Evolutionary conservation across 1,284 basidiomycete species (phyloP).

Genomic region (Ustilago loliicola): DNA sequence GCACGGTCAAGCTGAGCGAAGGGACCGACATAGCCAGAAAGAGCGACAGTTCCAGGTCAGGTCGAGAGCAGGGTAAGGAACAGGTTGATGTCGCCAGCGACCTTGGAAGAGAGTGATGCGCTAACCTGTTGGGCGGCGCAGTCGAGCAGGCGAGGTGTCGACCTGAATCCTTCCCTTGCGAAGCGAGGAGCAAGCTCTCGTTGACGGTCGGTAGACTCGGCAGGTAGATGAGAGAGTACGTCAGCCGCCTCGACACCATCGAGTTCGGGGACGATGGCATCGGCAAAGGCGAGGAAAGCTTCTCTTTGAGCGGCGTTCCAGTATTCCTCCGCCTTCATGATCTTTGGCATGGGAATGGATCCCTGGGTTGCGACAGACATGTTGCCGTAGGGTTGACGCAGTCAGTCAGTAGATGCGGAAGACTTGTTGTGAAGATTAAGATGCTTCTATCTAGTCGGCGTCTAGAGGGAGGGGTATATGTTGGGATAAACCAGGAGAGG

Average conservation of each 20-base stretch:
- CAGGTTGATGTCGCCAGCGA: slow-evolving; percentile 55
- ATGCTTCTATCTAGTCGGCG: background rate
- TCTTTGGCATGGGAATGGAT: slow-evolving; percentile 40
- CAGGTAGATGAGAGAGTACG: slow-evolving; percentile 59
- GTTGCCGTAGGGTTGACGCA: background rate
- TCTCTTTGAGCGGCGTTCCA: slow-evolving; percentile 51
- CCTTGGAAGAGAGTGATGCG: slow-evolving; percentile 53
- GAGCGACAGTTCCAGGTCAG: slow-evolving; percentile 59
- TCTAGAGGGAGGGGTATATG: background rate
- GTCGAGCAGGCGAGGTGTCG: slow-evolving; percentile 59
- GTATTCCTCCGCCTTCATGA: slow-evolving; percentile 50
- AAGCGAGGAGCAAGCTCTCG: slow-evolving; percentile 55
- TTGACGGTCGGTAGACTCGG: slow-evolving; percentile 55
- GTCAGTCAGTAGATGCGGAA: background rate
- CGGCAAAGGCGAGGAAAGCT: slow-evolving; percentile 64
- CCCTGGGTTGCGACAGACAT: slow-evolving; percentile 34
- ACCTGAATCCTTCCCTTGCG: slow-evolving; percentile 58
- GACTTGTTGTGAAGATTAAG: background rate
- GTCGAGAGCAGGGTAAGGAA: slow-evolving; percentile 62
- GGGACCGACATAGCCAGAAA: slow-evolving; percentile 64
- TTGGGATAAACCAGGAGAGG: background rate
- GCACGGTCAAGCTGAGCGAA: slow-evolving; percentile 55
- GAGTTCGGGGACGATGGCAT: slow-evolving; percentile 62
- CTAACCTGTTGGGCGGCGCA: slow-evolving; percentile 57
- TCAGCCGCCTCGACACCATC: slow-evolving; percentile 56